phyloP scores from a whole-genome alignment of 441 rosid species.

The Croton setiger region DNA sequence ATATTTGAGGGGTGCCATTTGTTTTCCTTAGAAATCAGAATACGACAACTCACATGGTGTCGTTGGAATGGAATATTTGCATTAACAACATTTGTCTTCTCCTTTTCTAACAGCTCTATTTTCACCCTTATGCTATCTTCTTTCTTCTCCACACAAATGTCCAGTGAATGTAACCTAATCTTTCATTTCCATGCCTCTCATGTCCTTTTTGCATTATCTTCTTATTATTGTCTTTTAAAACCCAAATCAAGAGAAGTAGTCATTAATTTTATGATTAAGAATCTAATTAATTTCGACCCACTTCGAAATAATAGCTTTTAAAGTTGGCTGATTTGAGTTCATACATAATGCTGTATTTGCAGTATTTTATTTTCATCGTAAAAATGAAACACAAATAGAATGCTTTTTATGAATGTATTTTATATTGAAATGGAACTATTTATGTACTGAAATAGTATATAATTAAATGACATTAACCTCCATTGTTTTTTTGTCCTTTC shows the following conservation, averaged over 20 bases:
- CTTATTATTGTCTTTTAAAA: background rate
- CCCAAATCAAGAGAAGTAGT: background rate
- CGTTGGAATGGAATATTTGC: slow-evolving; percentile 31
- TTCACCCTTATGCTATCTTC: background rate
- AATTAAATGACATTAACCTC: no score
- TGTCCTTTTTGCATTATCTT: background rate
- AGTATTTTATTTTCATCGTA: no score
- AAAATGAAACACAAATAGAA: no score
- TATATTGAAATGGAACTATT: no score
- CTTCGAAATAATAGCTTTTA: no score
- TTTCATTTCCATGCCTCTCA: background rate
- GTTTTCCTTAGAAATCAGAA: slow-evolving; percentile 1
- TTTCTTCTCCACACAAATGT: slow-evolving; percentile 12
- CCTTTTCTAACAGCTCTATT: background rate
- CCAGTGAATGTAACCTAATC: background rate
- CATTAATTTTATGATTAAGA: no score
- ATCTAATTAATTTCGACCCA: no score
- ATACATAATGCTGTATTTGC: no score
- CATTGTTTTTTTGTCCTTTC: no score
- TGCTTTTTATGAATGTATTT: no score
- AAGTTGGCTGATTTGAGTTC: no score
- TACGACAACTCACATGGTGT: slow-evolving; percentile 15
- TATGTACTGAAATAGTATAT: no score
- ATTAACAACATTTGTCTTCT: slow-evolving; percentile 34
- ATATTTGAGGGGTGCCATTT: background rate